A percentile compares a stretch with the other conserved stretches of the same genome.
These are phyloP conservation scores for Diaporthe destruens DNA, from an alignment of 2,329 filamentous ascomycete genomes.

Conservation along the genomic window DNA sequence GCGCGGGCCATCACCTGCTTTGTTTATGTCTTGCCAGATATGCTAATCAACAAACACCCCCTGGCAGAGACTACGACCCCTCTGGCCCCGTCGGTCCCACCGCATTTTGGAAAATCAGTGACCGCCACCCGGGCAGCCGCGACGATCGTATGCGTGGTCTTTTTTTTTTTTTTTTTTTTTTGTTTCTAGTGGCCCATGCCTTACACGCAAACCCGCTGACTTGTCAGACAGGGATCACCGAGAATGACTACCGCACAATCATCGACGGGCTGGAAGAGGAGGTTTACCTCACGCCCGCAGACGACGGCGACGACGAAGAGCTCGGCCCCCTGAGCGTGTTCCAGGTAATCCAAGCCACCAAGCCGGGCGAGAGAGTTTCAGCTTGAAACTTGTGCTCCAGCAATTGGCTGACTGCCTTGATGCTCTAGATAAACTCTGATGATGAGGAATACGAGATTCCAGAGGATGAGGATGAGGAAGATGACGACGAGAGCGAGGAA, in stretches of 20 bases:
- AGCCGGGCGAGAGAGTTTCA: not conserved
- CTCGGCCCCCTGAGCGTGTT: slow-evolving; percentile 21
- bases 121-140: slow-evolving; percentile 54
- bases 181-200: too few species aligned
- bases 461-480: slow-evolving; percentile 30
- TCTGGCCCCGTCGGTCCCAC: slow-evolving; percentile 81
- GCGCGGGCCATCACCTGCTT: not conserved
- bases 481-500: not conserved
- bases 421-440: slow-evolving; percentile 34
- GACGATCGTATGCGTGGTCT: slow-evolving; percentile 47
- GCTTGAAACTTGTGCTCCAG: not conserved
- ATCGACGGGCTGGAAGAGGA: slow-evolving; percentile 40
- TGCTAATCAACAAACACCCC: not conserved
- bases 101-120: slow-evolving; percentile 81
- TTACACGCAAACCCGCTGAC: slow-evolving; percentile 6
- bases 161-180: too few species aligned
- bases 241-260: slow-evolving; percentile 43
- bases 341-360: slow-evolving; percentile 27
- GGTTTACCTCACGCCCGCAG: not conserved
- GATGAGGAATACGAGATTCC: slow-evolving; percentile 44
- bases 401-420: not conserved
- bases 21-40: not conserved
- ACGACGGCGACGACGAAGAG: not conserved
- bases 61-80: slow-evolving; percentile 69
- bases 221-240: slow-evolving; percentile 41